Evolutionary conservation across 805 yeast genomes (phyloP).

Genomic region (Candida methanosorbosa): DNA sequence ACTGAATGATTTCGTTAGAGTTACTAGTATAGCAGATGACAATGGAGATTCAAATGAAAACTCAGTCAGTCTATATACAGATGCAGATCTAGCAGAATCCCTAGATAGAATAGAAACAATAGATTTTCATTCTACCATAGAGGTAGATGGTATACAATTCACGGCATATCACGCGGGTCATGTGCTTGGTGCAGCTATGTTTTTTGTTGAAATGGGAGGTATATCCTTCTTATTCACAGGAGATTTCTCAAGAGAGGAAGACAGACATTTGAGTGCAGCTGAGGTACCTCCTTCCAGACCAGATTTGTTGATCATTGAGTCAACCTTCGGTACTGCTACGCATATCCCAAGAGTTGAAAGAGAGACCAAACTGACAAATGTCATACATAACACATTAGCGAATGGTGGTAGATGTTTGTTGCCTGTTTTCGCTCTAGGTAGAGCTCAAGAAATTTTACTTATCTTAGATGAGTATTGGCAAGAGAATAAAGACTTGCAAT

Average conservation of each 20-base stretch:
- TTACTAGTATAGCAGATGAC: conserved; percentile 51
- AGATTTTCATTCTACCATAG: conserved; percentile 92
- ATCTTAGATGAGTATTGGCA: conserved; percentile 96
- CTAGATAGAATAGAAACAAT: conserved; percentile 89
- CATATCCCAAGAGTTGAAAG: conserved; percentile 86
- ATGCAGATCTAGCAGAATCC: conserved; percentile 80
- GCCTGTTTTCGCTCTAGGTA: conserved; percentile 95
- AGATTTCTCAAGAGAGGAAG: conserved; percentile 93
- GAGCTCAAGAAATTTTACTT: conserved; percentile 88
- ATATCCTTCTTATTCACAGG: conserved; percentile 87
- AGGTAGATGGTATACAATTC: conserved; percentile 87
- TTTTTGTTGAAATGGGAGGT: conserved; percentile 90
- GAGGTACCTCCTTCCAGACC: conserved; percentile 87
- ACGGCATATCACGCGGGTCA: conserved; percentile 99
- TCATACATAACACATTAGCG: conserved; percentile 73
- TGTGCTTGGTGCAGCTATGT: conserved; percentile 98
- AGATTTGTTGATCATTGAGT: conserved; percentile 85
- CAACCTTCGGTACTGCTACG: conserved; percentile 96
- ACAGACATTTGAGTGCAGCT: conserved; percentile 90
- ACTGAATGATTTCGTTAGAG: conserved; percentile 87
- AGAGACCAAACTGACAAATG: conserved; percentile 70
- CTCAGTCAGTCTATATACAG: conserved; percentile 55
- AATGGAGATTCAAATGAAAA: conserved; percentile 34
- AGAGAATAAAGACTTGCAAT: conserved; percentile 70
- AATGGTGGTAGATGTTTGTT: conserved; percentile 88